Percentiles rank a stretch among this genome's conserved stretches.
These are phyloP conservation scores for Xylariaceae sp. DNA, from an alignment of 2,329 filamentous ascomycete species.

Conservation along the genomic window DNA sequence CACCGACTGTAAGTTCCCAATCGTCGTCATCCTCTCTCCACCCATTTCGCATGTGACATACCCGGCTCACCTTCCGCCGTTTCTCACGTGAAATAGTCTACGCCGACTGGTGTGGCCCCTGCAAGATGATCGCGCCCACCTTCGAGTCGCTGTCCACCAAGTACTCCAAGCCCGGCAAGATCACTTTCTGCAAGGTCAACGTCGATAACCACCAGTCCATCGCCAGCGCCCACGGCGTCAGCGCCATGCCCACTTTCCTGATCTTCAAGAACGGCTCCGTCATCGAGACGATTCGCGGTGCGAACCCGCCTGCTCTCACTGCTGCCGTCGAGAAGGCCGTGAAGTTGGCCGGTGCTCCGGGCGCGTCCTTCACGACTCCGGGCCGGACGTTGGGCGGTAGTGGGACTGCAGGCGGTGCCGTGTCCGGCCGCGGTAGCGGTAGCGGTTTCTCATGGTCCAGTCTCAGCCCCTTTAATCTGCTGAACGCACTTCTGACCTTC, in stretches of 20 bases:
- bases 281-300: slow-evolving; percentile 73
- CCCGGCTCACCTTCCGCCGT: too few relatives aligned
- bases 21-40: background rate
- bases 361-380: slow-evolving; percentile 47
- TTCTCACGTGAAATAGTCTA: slow-evolving; percentile 57
- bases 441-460: slow-evolving; percentile 21
- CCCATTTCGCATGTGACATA: too few relatives aligned
- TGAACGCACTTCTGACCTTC: slow-evolving; percentile 49
- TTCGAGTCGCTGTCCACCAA: slow-evolving; percentile 80
- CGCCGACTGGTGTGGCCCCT: slow-evolving; percentile 91
- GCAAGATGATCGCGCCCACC: slow-evolving; percentile 83
- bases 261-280: slow-evolving; percentile 73
- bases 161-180: slow-evolving; percentile 71
- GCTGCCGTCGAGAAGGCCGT: slow-evolving; percentile 66
- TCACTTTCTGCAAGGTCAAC: slow-evolving; percentile 90
- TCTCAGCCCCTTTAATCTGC: slow-evolving; percentile 39
- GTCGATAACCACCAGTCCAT: slow-evolving; percentile 78
- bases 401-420: slow-evolving; percentile 12
- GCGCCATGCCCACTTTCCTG: slow-evolving; percentile 91
- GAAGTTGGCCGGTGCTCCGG: slow-evolving; percentile 46
- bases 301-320: slow-evolving; percentile 70
- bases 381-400: slow-evolving; percentile 53
- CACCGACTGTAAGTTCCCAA: slow-evolving; percentile 70
- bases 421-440: slow-evolving; percentile 17
- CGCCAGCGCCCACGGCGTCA: slow-evolving; percentile 69